Evolutionary conservation across 768 basidiomycete species (phyloP).

Genomic region (Phlebiopsis flavidoalba): DNA sequence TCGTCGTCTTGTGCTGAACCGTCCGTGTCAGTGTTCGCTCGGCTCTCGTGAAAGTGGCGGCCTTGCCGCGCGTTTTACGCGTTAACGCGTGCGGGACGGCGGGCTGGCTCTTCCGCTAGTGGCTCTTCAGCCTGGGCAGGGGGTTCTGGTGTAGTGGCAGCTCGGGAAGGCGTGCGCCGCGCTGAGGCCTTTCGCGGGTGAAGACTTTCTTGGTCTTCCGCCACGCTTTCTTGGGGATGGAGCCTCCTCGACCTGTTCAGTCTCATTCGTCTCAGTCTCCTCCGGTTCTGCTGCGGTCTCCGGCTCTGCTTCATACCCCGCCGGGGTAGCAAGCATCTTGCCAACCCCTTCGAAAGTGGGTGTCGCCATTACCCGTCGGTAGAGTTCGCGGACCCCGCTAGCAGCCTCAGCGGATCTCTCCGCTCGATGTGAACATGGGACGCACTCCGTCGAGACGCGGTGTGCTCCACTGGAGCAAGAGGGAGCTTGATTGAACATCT

Average conservation of each 20-base stretch:
- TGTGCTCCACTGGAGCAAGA: slow-evolving; percentile 19
- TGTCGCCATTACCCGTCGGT: slow-evolving; percentile 17
- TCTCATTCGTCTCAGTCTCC: slow-evolving; percentile 10
- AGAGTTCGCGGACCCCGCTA: background rate
- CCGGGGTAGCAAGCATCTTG: slow-evolving; percentile 28
- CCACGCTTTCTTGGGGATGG: background rate
- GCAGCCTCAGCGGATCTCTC: background rate
- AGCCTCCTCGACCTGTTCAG: background rate
- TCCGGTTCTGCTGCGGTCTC: background rate
- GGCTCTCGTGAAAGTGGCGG: slow-evolving; percentile 9
- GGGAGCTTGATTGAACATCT: slow-evolving; percentile 24
- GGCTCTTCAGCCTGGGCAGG: background rate
- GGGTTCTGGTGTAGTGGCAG: background rate
- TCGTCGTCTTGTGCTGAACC: slow-evolving; percentile 4
- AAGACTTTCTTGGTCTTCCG: background rate
- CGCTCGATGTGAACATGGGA: slow-evolving; percentile 23
- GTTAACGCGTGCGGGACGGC: slow-evolving; percentile 2
- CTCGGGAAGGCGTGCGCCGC: background rate
- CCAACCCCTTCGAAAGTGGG: slow-evolving; percentile 24
- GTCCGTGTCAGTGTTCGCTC: background rate
- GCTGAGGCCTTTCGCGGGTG: background rate
- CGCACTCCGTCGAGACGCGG: slow-evolving; percentile 31
- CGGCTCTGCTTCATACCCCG: slow-evolving; percentile 11
- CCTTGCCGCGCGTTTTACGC: slow-evolving; percentile 5
- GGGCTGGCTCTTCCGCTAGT: background rate